Base-by-base conservation (phyloP, 805 yeast species). In the Metschnikowia continentalis region DNA sequence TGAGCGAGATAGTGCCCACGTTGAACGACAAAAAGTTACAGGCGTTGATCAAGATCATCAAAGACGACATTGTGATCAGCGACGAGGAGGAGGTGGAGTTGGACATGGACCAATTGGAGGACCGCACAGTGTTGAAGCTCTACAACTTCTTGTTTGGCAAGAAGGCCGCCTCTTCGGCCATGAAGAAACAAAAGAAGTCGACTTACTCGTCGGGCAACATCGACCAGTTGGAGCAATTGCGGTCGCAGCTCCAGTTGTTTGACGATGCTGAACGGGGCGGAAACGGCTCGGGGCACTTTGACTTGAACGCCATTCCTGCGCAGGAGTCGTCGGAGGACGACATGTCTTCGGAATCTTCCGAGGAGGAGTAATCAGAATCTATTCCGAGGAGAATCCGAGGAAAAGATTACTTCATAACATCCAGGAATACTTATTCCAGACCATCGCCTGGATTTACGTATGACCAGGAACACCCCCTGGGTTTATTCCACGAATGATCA, bases 81-180 rank as follows among this genome's bases (percentile, higher is more conserved):
- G 92, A 90, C 61, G 98, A 92, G 51, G 98, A 94, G 54, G 77
- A 72, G 73, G 94, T 94, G 54, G 99, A 94, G 74, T 78, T 94
- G 53, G 99, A 94, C 69, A 87, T 94, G 84, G 97, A 94, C 66
- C 86, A 86, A 69, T 78, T 94, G 59, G 96, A 89, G 61, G 90
- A 89, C 57, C 74, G 81, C 39, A 91, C 97, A 1, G 79, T 92
- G 49, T 71, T 88, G 65, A 88, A 88, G 63, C 75, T 94, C 55
- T 92, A 90, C 76, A 85, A 86, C 66, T 88, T 86, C 60, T 90
- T 94, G 58, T 73, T 74, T 55, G 77, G 76, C 35, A 70, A 70
- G 57, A 71, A 70, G 62, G 71, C 72, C 10, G 62, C 67, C 17
- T 55, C 68, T 19, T 59, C 58, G 49, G 62, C 64, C 45, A 88